Percentiles rank a stretch among this genome's conserved stretches.
Evolutionary conservation across 1,284 basidiomycete genomes (phyloP).

Genomic region (Hymenochaete sp.): DNA sequence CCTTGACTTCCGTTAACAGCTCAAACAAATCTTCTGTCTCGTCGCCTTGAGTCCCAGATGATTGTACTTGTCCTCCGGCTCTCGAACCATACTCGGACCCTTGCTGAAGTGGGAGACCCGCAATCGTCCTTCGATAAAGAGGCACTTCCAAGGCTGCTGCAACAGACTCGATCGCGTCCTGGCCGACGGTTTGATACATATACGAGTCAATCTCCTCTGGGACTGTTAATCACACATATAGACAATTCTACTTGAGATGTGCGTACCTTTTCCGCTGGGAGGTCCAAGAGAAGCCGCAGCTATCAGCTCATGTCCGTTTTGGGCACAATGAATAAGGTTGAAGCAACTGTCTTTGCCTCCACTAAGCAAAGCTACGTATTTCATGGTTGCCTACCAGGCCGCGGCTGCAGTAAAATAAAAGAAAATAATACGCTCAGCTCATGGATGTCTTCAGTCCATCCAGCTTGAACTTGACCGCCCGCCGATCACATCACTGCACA

Average conservation of each 20-base stretch:
- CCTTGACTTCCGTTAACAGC: slow-evolving; percentile 76
- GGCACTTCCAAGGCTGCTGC: slow-evolving; percentile 83
- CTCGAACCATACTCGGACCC: slow-evolving; percentile 79
- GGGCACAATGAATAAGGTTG: slow-evolving; percentile 84
- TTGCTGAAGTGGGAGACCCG: slow-evolving; percentile 75
- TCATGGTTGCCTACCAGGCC: slow-evolving; percentile 46
- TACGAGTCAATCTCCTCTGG: slow-evolving; percentile 98
- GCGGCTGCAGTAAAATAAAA: neutral
- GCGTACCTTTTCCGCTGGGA: slow-evolving; percentile 71
- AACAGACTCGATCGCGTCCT: slow-evolving; percentile 85
- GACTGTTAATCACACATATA: slow-evolving; percentile 19
- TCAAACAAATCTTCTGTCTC: slow-evolving; percentile 93
- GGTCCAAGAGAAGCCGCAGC: slow-evolving; percentile 88
- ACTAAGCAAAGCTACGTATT: slow-evolving; percentile 90
- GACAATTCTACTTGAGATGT: slow-evolving; percentile 10
- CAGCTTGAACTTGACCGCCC: too few relatives aligned
- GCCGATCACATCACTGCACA: too few relatives aligned
- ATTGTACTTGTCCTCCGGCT: slow-evolving; percentile 32
- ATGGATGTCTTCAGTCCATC: too few relatives aligned
- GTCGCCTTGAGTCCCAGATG: slow-evolving; percentile 61
- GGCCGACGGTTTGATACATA: slow-evolving; percentile 97
- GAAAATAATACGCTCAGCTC: neutral
- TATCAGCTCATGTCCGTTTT: slow-evolving; percentile 82
- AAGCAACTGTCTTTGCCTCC: slow-evolving; percentile 99
- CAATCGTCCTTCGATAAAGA: slow-evolving; percentile 75